phyloP scores from a whole-genome alignment of 805 yeast species.

The Candida yuanshanica region DNA sequence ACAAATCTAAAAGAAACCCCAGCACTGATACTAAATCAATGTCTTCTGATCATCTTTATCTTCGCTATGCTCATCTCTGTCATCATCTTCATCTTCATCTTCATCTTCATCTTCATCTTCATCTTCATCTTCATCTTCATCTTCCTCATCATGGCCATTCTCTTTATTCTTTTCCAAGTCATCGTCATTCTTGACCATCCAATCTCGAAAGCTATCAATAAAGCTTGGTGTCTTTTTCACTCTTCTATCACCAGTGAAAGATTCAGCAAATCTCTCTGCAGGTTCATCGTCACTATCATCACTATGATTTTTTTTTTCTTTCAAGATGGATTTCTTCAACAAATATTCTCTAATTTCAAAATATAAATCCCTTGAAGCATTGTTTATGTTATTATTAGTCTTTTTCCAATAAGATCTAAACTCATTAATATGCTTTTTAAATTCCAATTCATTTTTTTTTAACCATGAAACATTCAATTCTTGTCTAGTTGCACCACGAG shows the following conservation, averaged over 20 bases:
- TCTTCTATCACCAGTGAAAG: slow-evolving; percentile 53
- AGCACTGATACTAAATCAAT: neutral
- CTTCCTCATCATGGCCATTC: neutral
- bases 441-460: slow-evolving; percentile 91
- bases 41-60: slow-evolving; percentile 2
- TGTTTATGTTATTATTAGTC: slow-evolving; percentile 61
- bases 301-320: slow-evolving; percentile 16
- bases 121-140: slow-evolving; percentile 7
- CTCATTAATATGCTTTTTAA: slow-evolving; percentile 83
- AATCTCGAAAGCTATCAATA: slow-evolving; percentile 27
- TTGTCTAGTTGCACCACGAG: slow-evolving; percentile 94
- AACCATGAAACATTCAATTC: slow-evolving; percentile 97
- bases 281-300: slow-evolving; percentile 22
- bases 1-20: too few relatives aligned
- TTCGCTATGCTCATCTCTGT: neutral
- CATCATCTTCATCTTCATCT: neutral
- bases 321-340: slow-evolving; percentile 35
- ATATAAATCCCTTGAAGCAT: slow-evolving; percentile 75
- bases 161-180: slow-evolving; percentile 1
- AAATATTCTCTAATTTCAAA: slow-evolving; percentile 77
- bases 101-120: slow-evolving; percentile 2
- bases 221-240: slow-evolving; percentile 20
- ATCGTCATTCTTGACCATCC: slow-evolving; percentile 28
- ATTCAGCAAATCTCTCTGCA: slow-evolving; percentile 37
- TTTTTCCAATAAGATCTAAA: slow-evolving; percentile 82